Evolutionary conservation across 345 rosid species (phyloP), one percentile per base, ranked within the genome.

Genomic region (Limnanthes douglasii): DNA sequence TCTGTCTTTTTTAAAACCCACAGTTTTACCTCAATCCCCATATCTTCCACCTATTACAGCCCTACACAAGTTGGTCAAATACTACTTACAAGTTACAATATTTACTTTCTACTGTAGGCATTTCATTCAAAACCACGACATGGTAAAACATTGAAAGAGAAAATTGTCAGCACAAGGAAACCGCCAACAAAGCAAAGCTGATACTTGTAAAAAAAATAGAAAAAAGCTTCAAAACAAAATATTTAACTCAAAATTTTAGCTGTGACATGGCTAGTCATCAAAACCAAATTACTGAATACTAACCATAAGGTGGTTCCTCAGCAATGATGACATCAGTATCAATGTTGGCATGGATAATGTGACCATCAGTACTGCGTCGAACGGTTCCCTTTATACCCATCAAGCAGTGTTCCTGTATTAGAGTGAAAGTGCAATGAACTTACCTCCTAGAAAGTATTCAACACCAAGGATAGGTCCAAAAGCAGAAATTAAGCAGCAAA

Each of bases 341-440:
- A 29, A 90, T 90, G 61, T 90, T 90, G 43, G 98, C 96, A 34
- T 90, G 98, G 55, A 90, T 90, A 45, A 90, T 90, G 53, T 90
- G 98, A 44, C 98, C 98, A 27, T 90, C 96, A 21, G 94, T 80
- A 60, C 96, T 85, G 47, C 96, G 98, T 10, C 98, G 75, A 41
- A 90, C 98, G 9, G 98, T 84, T 59, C 98, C 98, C 59, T 78
- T 90, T 51, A 84, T 90, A 46, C 98, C 98, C 98, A 90, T 84
- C 76, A 90, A 63, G 71, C 96, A 90, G 48, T 90, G 98, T 63
- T 84, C 98, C 98, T 90, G 52, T 61, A 64, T 24, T 35, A 31
- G 15, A 49, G 50, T 18, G 32, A 38, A 13, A 41, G 43, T 8
- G 17, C 13, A 50, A 31, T 6, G 8, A 18, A 25, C 15, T 31